A percentile compares a stretch with the other conserved stretches of the same genome.
These are phyloP conservation scores for Talaromyces adpressus DNA, from an alignment of 495 filamentous ascomycete genomes.

Conservation along the genomic window DNA sequence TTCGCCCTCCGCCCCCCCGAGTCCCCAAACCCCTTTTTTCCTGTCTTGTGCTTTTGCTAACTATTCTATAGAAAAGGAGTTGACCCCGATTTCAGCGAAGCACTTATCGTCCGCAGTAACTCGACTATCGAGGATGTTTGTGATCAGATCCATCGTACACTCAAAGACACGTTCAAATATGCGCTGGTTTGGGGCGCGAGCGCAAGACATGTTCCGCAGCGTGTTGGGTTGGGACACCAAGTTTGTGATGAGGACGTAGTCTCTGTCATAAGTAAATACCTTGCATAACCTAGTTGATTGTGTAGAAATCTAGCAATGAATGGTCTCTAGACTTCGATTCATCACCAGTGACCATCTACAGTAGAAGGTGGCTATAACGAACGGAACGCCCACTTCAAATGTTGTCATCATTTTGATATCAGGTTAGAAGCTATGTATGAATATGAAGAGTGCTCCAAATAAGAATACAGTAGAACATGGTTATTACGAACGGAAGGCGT, in stretches of 20 bases:
- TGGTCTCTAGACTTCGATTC: neutral
- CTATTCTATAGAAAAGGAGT: slow-evolving; percentile 58
- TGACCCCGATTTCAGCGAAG: slow-evolving; percentile 87
- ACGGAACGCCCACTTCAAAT: too few relatives aligned
- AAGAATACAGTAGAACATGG: too few relatives aligned
- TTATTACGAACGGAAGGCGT: too few relatives aligned
- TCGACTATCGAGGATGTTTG: slow-evolving; percentile 96
- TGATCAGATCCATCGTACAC: slow-evolving; percentile 84
- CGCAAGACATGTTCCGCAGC: slow-evolving; percentile 88
- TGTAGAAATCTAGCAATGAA: neutral
- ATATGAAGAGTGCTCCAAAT: too few relatives aligned
- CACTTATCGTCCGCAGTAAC: slow-evolving; percentile 82
- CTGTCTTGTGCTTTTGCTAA: neutral
- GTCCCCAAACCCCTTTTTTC: too few relatives aligned
- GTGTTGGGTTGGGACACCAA: slow-evolving; percentile 79
- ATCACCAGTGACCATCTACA: neutral
- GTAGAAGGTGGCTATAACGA: too few relatives aligned
- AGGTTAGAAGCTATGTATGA: too few relatives aligned
- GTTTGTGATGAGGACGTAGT: slow-evolving; percentile 97
- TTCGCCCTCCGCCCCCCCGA: too few relatives aligned
- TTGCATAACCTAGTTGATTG: neutral
- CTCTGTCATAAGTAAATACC: slow-evolving; percentile 63
- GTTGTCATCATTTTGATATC: too few relatives aligned
- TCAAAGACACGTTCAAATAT: slow-evolving; percentile 99
- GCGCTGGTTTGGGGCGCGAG: slow-evolving; percentile 97